Percentiles rank a stretch among this genome's conserved stretches.
These are phyloP conservation scores for Blastocladiella emersonii DNA, from an alignment of 371 early-diverging fungal genomes.

Conservation along the genomic window DNA sequence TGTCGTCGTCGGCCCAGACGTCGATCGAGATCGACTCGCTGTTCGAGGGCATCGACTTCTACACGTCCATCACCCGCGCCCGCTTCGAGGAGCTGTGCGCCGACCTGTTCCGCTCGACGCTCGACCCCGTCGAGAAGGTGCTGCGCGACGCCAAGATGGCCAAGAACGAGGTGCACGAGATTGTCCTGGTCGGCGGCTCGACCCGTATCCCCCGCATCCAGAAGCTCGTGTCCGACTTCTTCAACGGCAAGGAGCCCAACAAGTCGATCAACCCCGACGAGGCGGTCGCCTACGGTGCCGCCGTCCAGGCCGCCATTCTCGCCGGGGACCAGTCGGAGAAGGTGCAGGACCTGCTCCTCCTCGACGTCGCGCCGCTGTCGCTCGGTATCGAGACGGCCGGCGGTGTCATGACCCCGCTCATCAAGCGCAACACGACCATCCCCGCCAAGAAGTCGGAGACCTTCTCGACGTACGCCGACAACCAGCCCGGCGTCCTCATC, in stretches of 20 bases:
- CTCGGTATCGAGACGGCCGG: conserved; percentile 88
- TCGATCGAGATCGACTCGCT: conserved; percentile 90
- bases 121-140: conserved; percentile 92
- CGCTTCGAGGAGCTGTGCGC: conserved; percentile 94
- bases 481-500: conserved; percentile 96
- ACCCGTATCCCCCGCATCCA: conserved; percentile 99
- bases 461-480: conserved; percentile 96
- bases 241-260: conserved; percentile 95
- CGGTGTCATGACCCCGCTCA: conserved; percentile 92
- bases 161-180: conserved; percentile 83
- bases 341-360: conserved; percentile 60
- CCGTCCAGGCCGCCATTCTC: conserved; percentile 92
- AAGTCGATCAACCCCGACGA: conserved; percentile 97
- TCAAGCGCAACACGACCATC: conserved; percentile 93
- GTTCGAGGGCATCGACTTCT: conserved; percentile 82
- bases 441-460: conserved; percentile 95
- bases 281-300: conserved; percentile 98
- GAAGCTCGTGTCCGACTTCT: conserved; percentile 90
- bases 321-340: conserved; percentile 80
- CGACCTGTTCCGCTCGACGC: conserved; percentile 83
- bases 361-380: conserved; percentile 63
- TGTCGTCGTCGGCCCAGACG: conserved; percentile 78
- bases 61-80: conserved; percentile 90
- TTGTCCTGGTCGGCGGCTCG: conserved; percentile 98
- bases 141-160: conserved; percentile 86